Evolutionary conservation across 2,329 filamentous ascomycete genomes (phyloP).

Genomic region (Neospermospora avenae): DNA sequence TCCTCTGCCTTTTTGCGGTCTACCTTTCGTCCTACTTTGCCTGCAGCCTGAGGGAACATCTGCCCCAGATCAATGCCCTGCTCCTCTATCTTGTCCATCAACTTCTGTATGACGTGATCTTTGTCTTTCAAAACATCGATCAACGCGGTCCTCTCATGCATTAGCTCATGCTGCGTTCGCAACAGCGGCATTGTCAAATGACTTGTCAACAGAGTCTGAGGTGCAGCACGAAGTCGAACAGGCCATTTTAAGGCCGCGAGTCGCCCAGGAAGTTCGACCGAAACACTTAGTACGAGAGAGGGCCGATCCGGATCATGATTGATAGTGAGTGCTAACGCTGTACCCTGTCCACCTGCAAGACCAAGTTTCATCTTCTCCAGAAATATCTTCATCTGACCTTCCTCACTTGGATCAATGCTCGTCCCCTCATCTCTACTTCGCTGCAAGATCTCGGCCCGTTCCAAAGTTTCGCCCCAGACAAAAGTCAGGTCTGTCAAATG

Average conservation of each 20-base stretch:
- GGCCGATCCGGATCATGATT: slow-evolving; percentile 37
- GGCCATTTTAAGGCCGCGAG: slow-evolving; percentile 64
- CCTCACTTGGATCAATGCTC: slow-evolving; percentile 66
- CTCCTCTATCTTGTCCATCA: slow-evolving; percentile 51
- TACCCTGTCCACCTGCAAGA: slow-evolving; percentile 42
- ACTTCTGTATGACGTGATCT: slow-evolving; percentile 51
- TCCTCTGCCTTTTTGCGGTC: slow-evolving; percentile 37
- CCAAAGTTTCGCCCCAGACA: slow-evolving; percentile 68
- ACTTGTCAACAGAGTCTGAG: slow-evolving; percentile 39
- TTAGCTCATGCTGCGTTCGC: slow-evolving; percentile 41
- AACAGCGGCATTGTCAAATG: slow-evolving; percentile 49
- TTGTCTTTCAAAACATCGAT: slow-evolving; percentile 46
- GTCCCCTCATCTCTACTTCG: slow-evolving; percentile 62
- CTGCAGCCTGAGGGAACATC: slow-evolving; percentile 45
- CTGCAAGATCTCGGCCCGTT: slow-evolving; percentile 57
- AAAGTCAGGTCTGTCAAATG: slow-evolving; percentile 69
- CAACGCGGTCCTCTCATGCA: slow-evolving; percentile 43
- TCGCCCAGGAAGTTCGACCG: slow-evolving; percentile 58
- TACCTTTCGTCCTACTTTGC: slow-evolving; percentile 38
- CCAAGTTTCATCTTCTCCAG: slow-evolving; percentile 58
- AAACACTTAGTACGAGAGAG: slow-evolving; percentile 45
- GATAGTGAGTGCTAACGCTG: slow-evolving; percentile 45
- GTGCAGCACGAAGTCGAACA: slow-evolving; percentile 48
- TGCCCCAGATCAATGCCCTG: slow-evolving; percentile 47
- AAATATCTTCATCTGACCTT: slow-evolving; percentile 64